These are phyloP conservation scores for Cutaneotrichosporon arboriforme DNA, from an alignment of 1,284 basidiomycete genomes.

Conservation along the genomic window DNA sequence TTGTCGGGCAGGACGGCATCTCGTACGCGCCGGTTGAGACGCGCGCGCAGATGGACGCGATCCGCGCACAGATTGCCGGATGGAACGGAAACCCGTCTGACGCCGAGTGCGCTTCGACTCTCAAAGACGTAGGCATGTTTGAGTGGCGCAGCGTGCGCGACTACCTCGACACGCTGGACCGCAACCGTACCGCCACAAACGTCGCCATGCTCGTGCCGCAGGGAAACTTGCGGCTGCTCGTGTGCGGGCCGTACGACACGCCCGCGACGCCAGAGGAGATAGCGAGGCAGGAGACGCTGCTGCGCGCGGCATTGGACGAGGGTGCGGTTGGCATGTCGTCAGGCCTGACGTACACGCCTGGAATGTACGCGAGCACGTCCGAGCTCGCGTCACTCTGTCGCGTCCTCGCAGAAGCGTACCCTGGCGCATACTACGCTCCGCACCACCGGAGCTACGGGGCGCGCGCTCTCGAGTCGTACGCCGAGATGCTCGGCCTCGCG, in stretches of 20 bases:
- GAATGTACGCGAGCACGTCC: constrained; percentile 45
- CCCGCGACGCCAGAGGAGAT: constrained; percentile 28
- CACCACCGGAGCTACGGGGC: constrained; percentile 44
- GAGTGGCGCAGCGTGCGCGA: constrained; percentile 31
- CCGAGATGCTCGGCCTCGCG: constrained; percentile 41
- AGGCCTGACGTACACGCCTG: constrained; percentile 46
- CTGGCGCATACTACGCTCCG: constrained; percentile 41
- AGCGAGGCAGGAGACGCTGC: constrained; percentile 26
- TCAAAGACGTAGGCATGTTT: constrained; percentile 33
- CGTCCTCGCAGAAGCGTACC: constrained; percentile 26
- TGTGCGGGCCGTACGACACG: constrained; percentile 36
- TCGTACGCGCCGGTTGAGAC: constrained; percentile 37
- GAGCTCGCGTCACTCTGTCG: constrained; percentile 37
- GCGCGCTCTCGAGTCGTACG: constrained; percentile 37
- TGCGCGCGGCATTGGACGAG: constrained; percentile 32
- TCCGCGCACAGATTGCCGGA: constrained; percentile 43
- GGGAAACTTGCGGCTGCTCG: constrained; percentile 43
- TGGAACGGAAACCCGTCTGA: constrained; percentile 46
- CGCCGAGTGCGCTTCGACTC: constrained; percentile 22
- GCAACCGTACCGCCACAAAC: constrained; percentile 37
- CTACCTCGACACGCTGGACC: constrained; percentile 42
- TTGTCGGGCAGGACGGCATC: constrained; percentile 46
- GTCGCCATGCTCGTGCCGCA: constrained; percentile 44
- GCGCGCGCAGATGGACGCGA: constrained; percentile 21
- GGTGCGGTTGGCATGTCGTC: constrained; percentile 46